These are phyloP conservation scores for Mycosarcoma mackinlayi DNA, from an alignment of 1,284 basidiomycete genomes.

Conservation along the genomic window DNA sequence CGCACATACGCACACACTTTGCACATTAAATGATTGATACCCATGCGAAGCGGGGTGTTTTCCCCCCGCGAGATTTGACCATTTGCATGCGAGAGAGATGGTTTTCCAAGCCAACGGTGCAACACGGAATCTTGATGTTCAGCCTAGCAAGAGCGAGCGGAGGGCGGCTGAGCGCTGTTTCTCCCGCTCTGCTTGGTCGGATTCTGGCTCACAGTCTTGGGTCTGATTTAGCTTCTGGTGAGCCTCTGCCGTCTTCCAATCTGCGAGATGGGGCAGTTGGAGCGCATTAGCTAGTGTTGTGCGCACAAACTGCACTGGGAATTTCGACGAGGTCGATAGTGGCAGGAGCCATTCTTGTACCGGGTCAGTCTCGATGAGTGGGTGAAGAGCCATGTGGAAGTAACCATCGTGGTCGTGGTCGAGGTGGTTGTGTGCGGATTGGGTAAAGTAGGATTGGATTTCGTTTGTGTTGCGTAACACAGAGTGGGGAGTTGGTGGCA, in stretches of 20 bases:
- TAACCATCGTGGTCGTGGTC: conserved; percentile 31
- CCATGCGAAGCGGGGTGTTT: too few relatives aligned
- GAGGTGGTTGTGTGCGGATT: conserved; percentile 8
- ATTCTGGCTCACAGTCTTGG: neutral
- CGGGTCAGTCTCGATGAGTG: neutral
- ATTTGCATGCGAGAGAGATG: too few relatives aligned
- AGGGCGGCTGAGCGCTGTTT: conserved; percentile 10
- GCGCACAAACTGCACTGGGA: conserved; percentile 41
- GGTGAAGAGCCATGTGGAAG: conserved; percentile 18
- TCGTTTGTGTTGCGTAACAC: neutral
- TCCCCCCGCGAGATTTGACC: too few relatives aligned
- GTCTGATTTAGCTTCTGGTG: neutral
- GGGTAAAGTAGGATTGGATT: conserved; percentile 20
- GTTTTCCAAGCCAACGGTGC: too few relatives aligned
- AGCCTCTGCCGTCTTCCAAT: conserved; percentile 49
- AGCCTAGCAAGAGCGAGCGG: conserved; percentile 3
- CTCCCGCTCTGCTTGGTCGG: neutral
- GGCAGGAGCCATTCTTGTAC: conserved; percentile 28
- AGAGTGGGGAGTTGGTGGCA: neutral
- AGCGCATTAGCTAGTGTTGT: conserved; percentile 49
- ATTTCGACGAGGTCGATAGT: conserved; percentile 7
- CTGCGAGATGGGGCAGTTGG: conserved; percentile 48
- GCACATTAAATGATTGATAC: too few relatives aligned
- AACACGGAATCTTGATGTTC: too few relatives aligned
- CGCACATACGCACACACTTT: too few relatives aligned